Conservation (phyloP, 208 protist genomes). For the Plasmodiophora brassicae region DNA sequence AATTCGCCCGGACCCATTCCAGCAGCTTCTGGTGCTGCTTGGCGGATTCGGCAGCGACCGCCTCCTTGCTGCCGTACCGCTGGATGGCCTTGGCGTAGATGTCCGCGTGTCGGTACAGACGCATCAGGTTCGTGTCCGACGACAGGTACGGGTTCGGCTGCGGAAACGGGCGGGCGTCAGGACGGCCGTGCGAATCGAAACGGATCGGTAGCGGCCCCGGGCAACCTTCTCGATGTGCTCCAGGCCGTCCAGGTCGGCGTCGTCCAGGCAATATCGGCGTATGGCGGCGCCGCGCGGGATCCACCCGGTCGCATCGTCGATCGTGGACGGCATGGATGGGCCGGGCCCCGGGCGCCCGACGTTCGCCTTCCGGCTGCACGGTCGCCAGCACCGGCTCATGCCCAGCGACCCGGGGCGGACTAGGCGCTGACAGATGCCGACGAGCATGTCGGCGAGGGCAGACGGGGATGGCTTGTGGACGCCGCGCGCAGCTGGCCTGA, state of each 20-base stretch:
- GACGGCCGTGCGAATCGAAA: too few species aligned
- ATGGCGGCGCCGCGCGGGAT: not conserved
- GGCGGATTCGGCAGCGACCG: not conserved
- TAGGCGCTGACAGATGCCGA: too few species aligned
- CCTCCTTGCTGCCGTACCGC: not conserved
- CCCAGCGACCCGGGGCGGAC: too few species aligned
- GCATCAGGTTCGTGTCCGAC: not conserved
- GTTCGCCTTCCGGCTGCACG: too few species aligned
- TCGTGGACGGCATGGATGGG: not conserved
- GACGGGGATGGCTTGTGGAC: too few species aligned
- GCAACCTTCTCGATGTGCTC: constrained; percentile 24
- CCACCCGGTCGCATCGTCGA: constrained; percentile 14
- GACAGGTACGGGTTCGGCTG: constrained; percentile 26
- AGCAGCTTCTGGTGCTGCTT: not conserved
- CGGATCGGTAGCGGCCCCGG: too few species aligned
- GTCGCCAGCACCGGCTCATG: too few species aligned
- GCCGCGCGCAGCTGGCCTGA: too few species aligned
- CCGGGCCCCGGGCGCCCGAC: too few species aligned
- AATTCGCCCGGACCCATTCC: not conserved
- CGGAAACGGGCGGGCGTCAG: too few species aligned
- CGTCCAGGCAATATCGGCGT: not conserved
- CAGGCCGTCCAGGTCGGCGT: not conserved
- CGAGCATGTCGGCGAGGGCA: too few species aligned
- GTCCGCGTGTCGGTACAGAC: not conserved
- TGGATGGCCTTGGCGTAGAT: constrained; percentile 28